phyloP scores from a whole-genome alignment of 2,329 filamentous ascomycete species.

The Alternaria sp. region DNA sequence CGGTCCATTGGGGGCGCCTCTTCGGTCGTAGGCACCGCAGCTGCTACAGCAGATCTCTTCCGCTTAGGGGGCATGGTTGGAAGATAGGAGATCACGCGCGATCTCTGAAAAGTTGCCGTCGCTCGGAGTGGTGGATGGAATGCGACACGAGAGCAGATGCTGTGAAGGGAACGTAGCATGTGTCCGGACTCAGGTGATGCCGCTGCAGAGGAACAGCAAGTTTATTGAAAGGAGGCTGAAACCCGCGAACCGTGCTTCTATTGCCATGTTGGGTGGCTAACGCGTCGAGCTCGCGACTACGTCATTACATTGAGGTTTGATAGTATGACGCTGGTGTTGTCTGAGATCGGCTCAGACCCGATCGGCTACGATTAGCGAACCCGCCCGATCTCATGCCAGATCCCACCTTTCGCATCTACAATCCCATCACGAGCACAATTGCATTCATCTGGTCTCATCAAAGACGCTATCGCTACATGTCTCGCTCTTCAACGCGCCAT shows the following conservation, averaged over 20 bases:
- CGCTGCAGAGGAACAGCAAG: conserved; percentile 2
- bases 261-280: conserved; percentile 22
- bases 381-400: conserved; percentile 3
- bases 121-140: conserved; percentile 20
- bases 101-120: conserved; percentile 15
- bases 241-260: conserved; percentile 9
- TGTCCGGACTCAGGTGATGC: conserved; percentile 17
- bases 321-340: conserved; percentile 18
- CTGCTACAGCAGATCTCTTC: conserved; percentile 34
- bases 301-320: conserved; percentile 23
- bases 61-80: conserved; percentile 39
- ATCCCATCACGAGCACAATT: neutral
- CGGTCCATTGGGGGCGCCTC: conserved; percentile 14
- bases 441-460: neutral
- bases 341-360: conserved; percentile 13
- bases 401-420: neutral
- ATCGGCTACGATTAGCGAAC: conserved; percentile 16
- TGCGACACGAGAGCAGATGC: conserved; percentile 23
- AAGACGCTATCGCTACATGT: neutral
- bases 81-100: conserved; percentile 7
- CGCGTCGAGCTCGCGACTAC: conserved; percentile 31
- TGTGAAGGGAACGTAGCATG: conserved; percentile 39
- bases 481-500: neutral
- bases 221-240: conserved; percentile 2
- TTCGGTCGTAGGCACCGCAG: conserved; percentile 20